Conservation (phyloP, 352 stramenopile genomes). For the Globisporangium perplexum region DNA sequence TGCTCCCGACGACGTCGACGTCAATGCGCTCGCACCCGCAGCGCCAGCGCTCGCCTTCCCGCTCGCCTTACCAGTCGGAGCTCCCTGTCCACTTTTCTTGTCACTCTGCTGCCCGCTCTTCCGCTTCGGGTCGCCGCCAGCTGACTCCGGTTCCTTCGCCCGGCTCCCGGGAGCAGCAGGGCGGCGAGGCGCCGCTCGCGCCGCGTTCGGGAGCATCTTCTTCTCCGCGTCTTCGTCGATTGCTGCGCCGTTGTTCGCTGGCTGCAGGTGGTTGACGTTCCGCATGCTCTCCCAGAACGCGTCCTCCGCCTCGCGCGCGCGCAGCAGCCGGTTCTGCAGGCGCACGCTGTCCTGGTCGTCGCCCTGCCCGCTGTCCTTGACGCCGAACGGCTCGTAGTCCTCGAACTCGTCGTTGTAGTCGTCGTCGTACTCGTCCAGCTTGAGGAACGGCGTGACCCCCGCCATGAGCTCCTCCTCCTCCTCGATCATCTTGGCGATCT, state of each 20-base stretch:
- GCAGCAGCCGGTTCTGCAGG: constrained; percentile 44
- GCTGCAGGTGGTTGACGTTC: constrained; percentile 38
- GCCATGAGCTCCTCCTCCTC: constrained; percentile 33
- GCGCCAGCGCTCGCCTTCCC: too few relatives aligned
- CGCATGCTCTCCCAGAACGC: constrained; percentile 69
- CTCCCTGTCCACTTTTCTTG: constrained; percentile 1
- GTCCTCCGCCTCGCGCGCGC: constrained; percentile 50
- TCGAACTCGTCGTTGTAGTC: constrained; percentile 87
- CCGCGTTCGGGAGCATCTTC: constrained; percentile 11
- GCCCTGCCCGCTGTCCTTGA: constrained; percentile 32
- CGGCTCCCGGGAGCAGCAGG: constrained; percentile 4
- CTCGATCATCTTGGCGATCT: constrained; percentile 44
- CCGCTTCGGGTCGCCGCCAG: constrained; percentile 6
- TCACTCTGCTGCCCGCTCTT: not conserved
- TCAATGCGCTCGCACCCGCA: not conserved
- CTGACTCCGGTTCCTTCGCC: constrained; percentile 15
- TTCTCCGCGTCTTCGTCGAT: constrained; percentile 21
- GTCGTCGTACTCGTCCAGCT: constrained; percentile 67
- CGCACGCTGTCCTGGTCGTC: constrained; percentile 52
- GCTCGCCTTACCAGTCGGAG: not conserved
- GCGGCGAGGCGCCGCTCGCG: not conserved
- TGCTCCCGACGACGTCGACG: not conserved
- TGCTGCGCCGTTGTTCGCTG: constrained; percentile 9
- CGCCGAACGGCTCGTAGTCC: constrained; percentile 65
- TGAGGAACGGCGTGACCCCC: constrained; percentile 16